A percentile compares a stretch with the other conserved stretches of the same genome.
Evolutionary conservation across 352 stramenopile species (phyloP).

Genomic region (Thraustotheca clavata): DNA sequence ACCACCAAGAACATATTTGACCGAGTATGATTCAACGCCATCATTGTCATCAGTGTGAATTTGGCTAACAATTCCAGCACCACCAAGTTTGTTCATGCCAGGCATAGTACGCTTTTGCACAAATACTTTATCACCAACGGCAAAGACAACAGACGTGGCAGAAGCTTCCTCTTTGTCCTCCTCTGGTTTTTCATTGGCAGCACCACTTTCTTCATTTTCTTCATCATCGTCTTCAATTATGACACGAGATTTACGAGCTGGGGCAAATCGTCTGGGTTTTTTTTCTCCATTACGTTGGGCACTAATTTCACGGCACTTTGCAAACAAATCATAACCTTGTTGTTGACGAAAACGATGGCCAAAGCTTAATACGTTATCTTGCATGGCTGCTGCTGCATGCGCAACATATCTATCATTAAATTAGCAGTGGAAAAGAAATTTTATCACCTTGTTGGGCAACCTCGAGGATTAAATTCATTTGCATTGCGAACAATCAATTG

Average conservation of each 20-base stretch:
- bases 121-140: slow-evolving; percentile 58
- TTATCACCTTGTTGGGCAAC: slow-evolving; percentile 42
- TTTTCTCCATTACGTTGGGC: slow-evolving; percentile 36
- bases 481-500: slow-evolving; percentile 84
- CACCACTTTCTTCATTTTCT: background rate
- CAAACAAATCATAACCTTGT: slow-evolving; percentile 85
- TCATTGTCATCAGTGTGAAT: slow-evolving; percentile 49
- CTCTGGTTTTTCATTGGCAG: background rate
- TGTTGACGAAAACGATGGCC: slow-evolving; percentile 79
- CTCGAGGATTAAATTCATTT: slow-evolving; percentile 84
- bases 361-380: slow-evolving; percentile 85
- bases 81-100: slow-evolving; percentile 72
- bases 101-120: slow-evolving; percentile 59
- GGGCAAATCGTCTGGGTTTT: slow-evolving; percentile 24
- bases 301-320: slow-evolving; percentile 70
- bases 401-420: slow-evolving; percentile 40
- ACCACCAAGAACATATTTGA: slow-evolving; percentile 80
- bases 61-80: slow-evolving; percentile 39
- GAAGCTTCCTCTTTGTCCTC: background rate
- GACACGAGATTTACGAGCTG: slow-evolving; percentile 23
- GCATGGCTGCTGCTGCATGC: slow-evolving; percentile 75
- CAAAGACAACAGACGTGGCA: slow-evolving; percentile 27
- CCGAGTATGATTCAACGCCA: slow-evolving; percentile 32
- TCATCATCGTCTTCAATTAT: slow-evolving; percentile 19
- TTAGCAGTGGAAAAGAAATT: background rate